Base-by-base conservation (phyloP, 163 green algal genomes). In the Scenedesmus sp. region DNA sequence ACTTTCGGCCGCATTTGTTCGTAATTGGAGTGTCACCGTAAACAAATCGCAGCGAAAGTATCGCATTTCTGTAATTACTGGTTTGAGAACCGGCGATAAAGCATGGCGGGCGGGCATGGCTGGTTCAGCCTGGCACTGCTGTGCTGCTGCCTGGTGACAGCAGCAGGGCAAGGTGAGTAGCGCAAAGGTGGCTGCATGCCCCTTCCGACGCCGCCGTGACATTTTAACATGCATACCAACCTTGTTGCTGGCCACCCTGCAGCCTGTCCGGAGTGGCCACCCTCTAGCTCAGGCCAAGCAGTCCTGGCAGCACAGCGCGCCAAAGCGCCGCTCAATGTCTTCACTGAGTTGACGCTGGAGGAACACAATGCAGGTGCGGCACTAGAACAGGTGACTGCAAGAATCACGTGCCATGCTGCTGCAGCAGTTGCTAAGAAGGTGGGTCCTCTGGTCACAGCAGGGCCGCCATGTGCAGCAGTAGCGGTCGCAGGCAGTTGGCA, bases 311-410 rank as follows among this genome's bases (percentile, higher is more conserved):
- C 23, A 18, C 54, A 92, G 23, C 89, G 89, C 2, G 26, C 67
- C 0, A 34, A 13, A 52, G 67, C 23, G 16, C 60, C 82, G 34
- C 20, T 57, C 26, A 46, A 82, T 76, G 90, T 93, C 2, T 93
- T 93, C 57, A 74, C 67, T 23, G 90, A 93, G 59, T 73, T 93
- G 26, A 90, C 90, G 34, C 15, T 34, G 4, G 26, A 77, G 23
- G 90, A 93, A 18, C 76, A 87, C 9, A 81, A 74, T 66, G 88
- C 81, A 83, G 88, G 88, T 92, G 76, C 34, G 81, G 12, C 5
- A 64, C 23, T 60, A 82, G 10, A 12, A 66, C 9, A 6, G 20
- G 5, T 23, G 83, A 34, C 60, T 62, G 64, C 8, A 59, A n/a
- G 4, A 3, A 2, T 15, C 46, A 3, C 81, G 6, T 1, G 6